A percentile compares a stretch with the other conserved stretches of the same genome.
These are phyloP conservation scores for Rhizoclosmatium globosum DNA, from an alignment of 192 early-diverging fungal species.

Conservation along the genomic window DNA sequence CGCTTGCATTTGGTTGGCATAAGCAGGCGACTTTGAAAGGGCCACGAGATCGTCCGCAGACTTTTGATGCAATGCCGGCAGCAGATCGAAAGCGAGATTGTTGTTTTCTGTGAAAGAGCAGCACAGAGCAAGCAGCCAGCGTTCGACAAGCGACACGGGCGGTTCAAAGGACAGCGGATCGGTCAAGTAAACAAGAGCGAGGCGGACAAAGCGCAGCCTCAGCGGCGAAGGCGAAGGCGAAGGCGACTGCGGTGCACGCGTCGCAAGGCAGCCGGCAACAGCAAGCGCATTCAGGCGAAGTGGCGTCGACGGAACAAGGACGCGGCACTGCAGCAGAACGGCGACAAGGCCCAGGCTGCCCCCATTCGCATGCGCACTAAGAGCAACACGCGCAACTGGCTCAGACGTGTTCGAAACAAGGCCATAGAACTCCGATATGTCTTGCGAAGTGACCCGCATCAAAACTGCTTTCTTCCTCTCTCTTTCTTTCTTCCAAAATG, in stretches of 20 bases:
- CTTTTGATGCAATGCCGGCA: not conserved
- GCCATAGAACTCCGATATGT: too few species aligned
- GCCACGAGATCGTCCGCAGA: not conserved
- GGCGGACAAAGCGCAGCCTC: not conserved
- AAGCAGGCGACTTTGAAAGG: too few species aligned
- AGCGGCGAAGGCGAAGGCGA: not conserved
- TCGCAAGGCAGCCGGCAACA: not conserved
- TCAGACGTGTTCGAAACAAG: too few species aligned
- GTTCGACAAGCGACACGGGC: not conserved
- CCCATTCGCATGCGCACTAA: too few species aligned
- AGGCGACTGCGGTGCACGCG: not conserved
- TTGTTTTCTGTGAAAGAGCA: not conserved
- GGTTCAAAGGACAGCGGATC: not conserved
- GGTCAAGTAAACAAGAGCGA: not conserved
- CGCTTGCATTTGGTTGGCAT: too few species aligned
- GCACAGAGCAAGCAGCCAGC: not conserved
- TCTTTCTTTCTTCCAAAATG: too few species aligned
- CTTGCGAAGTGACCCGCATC: too few species aligned
- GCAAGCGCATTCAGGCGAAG: not conserved
- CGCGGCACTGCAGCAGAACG: not conserved
- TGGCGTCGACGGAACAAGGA: not conserved
- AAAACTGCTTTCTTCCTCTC: too few species aligned
- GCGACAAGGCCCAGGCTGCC: too few species aligned
- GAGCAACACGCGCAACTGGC: too few species aligned
- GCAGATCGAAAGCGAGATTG: not conserved